These are phyloP conservation scores for Trypanosoma theileri DNA, from an alignment of 208 protist genomes.

Conservation along the genomic window DNA sequence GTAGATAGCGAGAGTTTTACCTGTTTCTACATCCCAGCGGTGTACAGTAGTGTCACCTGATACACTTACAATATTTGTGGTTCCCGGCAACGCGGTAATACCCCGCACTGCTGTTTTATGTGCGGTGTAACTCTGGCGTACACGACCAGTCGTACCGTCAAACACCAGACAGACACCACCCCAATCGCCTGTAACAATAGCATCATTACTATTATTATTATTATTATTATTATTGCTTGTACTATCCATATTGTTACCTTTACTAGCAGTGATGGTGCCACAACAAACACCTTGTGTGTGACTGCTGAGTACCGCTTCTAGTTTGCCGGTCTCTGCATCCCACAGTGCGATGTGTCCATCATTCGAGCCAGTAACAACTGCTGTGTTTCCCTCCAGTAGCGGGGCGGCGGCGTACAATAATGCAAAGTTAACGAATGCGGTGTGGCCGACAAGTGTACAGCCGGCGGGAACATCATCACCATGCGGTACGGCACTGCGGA, in stretches of 20 bases:
- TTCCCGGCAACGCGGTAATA: constrained; percentile 57
- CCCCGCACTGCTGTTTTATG: constrained; percentile 66
- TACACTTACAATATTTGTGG: constrained; percentile 46
- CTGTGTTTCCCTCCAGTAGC: constrained; percentile 39
- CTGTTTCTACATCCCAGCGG: constrained; percentile 61
- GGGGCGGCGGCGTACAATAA: constrained; percentile 44
- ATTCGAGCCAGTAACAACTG: constrained; percentile 70
- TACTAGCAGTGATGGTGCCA: constrained; percentile 37
- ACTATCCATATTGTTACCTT: constrained; percentile 14
- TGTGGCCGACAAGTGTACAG: constrained; percentile 52
- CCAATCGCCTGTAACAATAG: constrained; percentile 83
- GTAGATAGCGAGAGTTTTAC: constrained; percentile 46
- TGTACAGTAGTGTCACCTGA: constrained; percentile 86
- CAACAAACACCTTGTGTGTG: constrained; percentile 65
- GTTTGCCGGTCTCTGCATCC: constrained; percentile 32
- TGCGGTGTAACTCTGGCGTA: constrained; percentile 50
- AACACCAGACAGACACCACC: constrained; percentile 61
- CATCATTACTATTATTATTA: constrained; percentile 29
- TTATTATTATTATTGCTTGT: not conserved
- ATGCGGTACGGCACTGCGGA: constrained; percentile 24
- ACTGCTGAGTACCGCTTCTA: constrained; percentile 73
- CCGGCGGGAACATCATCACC: constrained; percentile 17
- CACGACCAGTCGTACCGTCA: constrained; percentile 45
- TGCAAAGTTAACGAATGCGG: constrained; percentile 82
- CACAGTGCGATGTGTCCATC: constrained; percentile 78